These are phyloP conservation scores for Neurospora cerealis DNA, from an alignment of 495 filamentous ascomycete species.

Conservation along the genomic window DNA sequence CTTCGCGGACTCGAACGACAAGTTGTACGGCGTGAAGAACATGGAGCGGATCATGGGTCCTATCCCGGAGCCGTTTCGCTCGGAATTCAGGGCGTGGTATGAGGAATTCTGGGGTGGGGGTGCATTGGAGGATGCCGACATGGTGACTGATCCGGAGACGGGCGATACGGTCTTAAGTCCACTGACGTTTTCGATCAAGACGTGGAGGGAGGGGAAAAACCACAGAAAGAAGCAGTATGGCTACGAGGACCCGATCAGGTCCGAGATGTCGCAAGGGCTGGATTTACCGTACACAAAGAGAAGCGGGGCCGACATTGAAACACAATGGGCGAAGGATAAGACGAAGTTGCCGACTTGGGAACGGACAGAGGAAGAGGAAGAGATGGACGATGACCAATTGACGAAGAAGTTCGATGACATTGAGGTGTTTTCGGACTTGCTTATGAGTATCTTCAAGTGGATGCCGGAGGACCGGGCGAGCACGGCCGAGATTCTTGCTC, in stretches of 20 bases:
- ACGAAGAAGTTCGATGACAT: not conserved
- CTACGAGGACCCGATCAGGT: not conserved
- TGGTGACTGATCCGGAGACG: not conserved
- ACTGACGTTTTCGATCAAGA: not conserved
- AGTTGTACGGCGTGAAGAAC: not conserved
- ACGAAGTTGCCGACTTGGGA: not conserved
- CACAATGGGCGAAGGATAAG: not conserved
- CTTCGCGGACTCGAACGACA: not conserved
- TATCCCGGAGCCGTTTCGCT: conserved; percentile 6
- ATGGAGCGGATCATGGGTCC: conserved; percentile 11
- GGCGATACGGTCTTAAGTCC: not conserved
- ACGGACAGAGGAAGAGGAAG: conserved; percentile 2
- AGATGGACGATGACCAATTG: conserved; percentile 2
- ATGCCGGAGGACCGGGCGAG: conserved; percentile 10
- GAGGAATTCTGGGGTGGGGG: not conserved
- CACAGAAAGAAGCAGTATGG: not conserved
- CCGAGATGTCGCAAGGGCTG: not conserved
- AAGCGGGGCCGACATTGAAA: not conserved
- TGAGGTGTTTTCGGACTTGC: conserved; percentile 8
- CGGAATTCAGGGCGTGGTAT: not conserved
- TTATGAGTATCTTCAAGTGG: conserved; percentile 14
- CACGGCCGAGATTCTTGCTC: conserved; percentile 2
- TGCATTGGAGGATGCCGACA: not conserved
- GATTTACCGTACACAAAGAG: not conserved
- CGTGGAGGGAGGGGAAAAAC: not conserved